Evolutionary conservation across 345 rosid genomes (phyloP).

Genomic region (Anacardium occidentale): DNA sequence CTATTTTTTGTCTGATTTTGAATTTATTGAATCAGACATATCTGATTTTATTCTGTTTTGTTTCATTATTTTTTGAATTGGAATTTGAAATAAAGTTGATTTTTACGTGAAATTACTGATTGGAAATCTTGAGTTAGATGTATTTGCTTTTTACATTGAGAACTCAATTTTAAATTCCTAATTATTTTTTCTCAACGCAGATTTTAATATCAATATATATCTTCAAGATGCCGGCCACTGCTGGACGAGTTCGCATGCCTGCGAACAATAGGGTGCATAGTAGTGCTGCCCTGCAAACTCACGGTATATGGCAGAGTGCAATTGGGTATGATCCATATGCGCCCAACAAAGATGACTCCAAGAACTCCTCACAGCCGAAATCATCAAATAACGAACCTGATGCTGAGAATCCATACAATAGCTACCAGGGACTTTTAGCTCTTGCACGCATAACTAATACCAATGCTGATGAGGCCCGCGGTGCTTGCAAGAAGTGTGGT

Average conservation of each 20-base stretch:
- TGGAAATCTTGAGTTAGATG: not conserved
- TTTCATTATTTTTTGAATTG: not conserved
- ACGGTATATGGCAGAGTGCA: constrained; percentile 98
- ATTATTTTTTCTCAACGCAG: not conserved
- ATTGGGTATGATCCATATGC: constrained; percentile 97
- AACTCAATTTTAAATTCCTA: not conserved
- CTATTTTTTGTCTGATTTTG: not conserved
- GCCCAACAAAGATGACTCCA: constrained; percentile 76
- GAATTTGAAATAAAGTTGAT: not conserved
- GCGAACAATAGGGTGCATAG: constrained; percentile 98
- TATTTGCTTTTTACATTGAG: not conserved
- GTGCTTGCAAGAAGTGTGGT: constrained; percentile 86
- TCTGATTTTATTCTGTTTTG: not conserved
- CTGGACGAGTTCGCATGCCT: constrained; percentile 99
- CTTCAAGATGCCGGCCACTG: constrained; percentile 94
- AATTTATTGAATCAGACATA: not conserved
- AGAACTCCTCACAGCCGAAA: constrained; percentile 39
- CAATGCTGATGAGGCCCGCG: constrained; percentile 84
- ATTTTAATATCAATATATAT: constrained; percentile 3
- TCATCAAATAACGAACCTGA: constrained; percentile 52
- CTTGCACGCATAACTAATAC: constrained; percentile 81
- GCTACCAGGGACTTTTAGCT: constrained; percentile 79
- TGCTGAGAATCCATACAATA: constrained; percentile 71
- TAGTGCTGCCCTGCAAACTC: constrained; percentile 97
- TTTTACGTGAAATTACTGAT: not conserved